Conservation (phyloP, 2,329 filamentous ascomycete genomes). For the Aspergillus carbonarius region DNA sequence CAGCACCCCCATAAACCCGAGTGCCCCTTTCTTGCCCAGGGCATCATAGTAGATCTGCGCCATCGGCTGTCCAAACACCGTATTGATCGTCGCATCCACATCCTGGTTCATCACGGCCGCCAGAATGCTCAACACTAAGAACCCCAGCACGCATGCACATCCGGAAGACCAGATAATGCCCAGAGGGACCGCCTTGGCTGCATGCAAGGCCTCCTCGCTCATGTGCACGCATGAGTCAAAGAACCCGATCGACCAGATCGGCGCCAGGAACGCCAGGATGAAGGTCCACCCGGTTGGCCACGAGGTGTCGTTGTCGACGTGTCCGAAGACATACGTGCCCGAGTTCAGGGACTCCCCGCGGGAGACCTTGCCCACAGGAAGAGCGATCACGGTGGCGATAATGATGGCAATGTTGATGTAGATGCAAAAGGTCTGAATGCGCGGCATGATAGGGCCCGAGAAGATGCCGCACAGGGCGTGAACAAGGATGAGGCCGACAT, state of each 20-base stretch:
- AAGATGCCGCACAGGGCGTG: constrained; percentile 57
- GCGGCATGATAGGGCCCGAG: constrained; percentile 58
- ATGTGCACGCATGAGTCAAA: constrained; percentile 62
- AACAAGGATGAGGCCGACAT: constrained; percentile 53
- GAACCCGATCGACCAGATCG: constrained; percentile 59
- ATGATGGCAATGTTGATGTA: constrained; percentile 58
- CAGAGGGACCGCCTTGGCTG: constrained; percentile 58
- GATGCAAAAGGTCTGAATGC: constrained; percentile 58
- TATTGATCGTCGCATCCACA: constrained; percentile 49
- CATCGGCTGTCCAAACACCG: constrained; percentile 60
- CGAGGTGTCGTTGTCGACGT: constrained; percentile 57
- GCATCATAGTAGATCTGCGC: constrained; percentile 60
- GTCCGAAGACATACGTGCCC: constrained; percentile 54
- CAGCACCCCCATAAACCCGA: constrained; percentile 59
- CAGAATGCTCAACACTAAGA: constrained; percentile 58
- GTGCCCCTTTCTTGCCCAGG: constrained; percentile 58
- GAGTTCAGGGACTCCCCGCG: constrained; percentile 33
- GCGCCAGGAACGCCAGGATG: constrained; percentile 60
- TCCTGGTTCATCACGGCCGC: constrained; percentile 58
- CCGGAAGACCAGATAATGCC: constrained; percentile 60
- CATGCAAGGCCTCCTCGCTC: constrained; percentile 62
- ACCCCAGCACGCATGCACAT: constrained; percentile 54
- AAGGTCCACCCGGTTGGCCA: constrained; percentile 61
- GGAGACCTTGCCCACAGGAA: constrained; percentile 51
- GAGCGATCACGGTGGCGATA: constrained; percentile 55